phyloP scores from a whole-genome alignment of 768 basidiomycete species.

The Lanmaoa pseudosensibilis region DNA sequence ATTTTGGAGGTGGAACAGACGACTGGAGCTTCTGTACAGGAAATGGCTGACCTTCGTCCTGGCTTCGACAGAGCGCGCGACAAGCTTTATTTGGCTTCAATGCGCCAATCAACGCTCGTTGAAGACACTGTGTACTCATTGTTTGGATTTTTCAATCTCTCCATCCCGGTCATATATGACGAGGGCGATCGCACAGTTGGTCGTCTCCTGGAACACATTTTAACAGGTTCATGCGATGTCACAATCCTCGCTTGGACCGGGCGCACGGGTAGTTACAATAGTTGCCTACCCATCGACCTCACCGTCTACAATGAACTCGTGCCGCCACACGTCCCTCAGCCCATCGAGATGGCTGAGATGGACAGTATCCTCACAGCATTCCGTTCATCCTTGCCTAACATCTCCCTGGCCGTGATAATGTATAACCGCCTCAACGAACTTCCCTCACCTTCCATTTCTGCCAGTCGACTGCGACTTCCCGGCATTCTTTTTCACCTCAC shows the following conservation, averaged over 20 bases:
- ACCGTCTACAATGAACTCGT: not conserved
- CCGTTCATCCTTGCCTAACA: not conserved
- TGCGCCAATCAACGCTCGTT: not conserved
- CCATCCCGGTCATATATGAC: constrained; percentile 5
- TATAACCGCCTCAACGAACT: not conserved
- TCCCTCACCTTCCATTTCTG: not conserved
- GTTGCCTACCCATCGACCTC: not conserved
- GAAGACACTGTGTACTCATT: constrained; percentile 11
- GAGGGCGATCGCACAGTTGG: constrained; percentile 8
- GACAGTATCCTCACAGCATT: not conserved
- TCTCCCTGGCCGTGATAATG: not conserved
- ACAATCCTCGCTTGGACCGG: constrained; percentile 12
- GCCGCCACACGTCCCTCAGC: not conserved
- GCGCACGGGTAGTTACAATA: not conserved
- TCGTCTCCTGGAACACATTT: not conserved
- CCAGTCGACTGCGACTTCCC: constrained; percentile 5
- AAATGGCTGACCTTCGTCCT: not conserved
- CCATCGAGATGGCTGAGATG: not conserved
- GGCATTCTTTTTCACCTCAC: constrained; percentile 1
- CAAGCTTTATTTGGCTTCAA: no score
- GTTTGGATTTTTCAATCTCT: constrained; percentile 3
- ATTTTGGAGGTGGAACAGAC: no score
- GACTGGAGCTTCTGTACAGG: no score
- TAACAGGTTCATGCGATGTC: not conserved
- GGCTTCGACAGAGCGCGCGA: no score